Percentiles rank a stretch among this genome's conserved stretches.
Conservation (phyloP, 768 basidiomycete genomes). For the Russula emetica region DNA sequence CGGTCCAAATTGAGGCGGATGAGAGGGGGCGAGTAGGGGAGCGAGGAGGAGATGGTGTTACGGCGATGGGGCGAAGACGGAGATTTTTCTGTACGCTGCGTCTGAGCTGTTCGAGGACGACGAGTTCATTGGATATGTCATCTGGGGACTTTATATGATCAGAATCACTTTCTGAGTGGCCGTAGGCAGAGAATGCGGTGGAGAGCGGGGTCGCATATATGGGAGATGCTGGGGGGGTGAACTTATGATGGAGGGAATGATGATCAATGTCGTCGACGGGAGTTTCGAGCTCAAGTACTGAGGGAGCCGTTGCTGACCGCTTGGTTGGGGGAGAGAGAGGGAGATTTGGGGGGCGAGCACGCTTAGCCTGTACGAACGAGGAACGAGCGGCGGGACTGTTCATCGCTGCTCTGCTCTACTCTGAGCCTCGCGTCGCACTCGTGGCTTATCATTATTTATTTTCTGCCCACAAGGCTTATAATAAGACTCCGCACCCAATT, state of each 20-base stretch:
- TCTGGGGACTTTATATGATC: conserved; percentile 35
- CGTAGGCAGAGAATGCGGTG: conserved; percentile 27
- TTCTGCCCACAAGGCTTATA: not conserved
- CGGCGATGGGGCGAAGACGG: conserved; percentile 70
- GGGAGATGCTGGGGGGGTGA: conserved; percentile 34
- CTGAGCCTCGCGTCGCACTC: too few relatives aligned
- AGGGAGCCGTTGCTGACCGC: conserved; percentile 30
- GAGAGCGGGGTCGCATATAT: conserved; percentile 32
- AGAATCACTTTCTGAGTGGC: conserved; percentile 32
- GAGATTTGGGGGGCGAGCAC: conserved; percentile 51
- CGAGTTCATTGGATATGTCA: conserved; percentile 65
- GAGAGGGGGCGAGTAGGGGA: conserved; percentile 31
- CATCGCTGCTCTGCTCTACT: conserved; percentile 2
- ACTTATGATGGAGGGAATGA: conserved; percentile 29
- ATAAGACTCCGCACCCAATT: conserved; percentile 13
- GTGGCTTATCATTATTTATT: not conserved
- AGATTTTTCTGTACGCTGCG: conserved; percentile 73
- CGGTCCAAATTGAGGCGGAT: conserved; percentile 30
- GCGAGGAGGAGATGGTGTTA: conserved; percentile 33
- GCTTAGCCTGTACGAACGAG: conserved; percentile 33
- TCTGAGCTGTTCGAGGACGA: conserved; percentile 62
- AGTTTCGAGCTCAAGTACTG: conserved; percentile 36
- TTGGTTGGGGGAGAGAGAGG: conserved; percentile 36
- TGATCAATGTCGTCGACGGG: conserved; percentile 36
- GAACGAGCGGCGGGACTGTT: conserved; percentile 17